Conservation (phyloP, 2,329 filamentous ascomycete species). For the Diaporthe aspalathi region DNA sequence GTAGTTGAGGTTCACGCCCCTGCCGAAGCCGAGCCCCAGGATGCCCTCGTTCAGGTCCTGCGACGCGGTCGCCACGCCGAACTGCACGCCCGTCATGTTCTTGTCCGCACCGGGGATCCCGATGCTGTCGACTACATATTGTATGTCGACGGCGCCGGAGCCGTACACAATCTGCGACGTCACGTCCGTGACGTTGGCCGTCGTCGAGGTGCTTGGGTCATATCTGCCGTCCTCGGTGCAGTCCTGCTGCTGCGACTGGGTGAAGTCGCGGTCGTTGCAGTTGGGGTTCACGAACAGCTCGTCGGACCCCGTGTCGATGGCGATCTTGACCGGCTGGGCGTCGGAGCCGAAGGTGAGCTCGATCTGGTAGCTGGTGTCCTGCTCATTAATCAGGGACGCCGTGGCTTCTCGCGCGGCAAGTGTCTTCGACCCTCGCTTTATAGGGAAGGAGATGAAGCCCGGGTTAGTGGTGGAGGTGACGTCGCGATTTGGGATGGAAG, state of each 20-base stretch:
- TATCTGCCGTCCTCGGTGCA: constrained; percentile 57
- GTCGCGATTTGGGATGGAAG: constrained; percentile 17
- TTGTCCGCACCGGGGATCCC: constrained; percentile 44
- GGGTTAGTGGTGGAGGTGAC: constrained; percentile 15
- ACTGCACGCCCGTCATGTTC: constrained; percentile 62
- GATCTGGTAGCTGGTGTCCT: constrained; percentile 39
- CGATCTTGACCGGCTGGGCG: constrained; percentile 59
- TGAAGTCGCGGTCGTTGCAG: constrained; percentile 56
- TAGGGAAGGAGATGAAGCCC: constrained; percentile 40
- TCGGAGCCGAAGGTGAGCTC: constrained; percentile 61
- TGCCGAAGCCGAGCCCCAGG: constrained; percentile 76
- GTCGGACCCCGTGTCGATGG: constrained; percentile 66
- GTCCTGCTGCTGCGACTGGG: constrained; percentile 48
- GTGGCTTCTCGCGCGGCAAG: constrained; percentile 35
- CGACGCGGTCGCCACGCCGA: constrained; percentile 66
- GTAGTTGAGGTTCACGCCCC: constrained; percentile 54
- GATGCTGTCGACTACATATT: constrained; percentile 56
- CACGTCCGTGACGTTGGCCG: constrained; percentile 44
- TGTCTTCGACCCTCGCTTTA: constrained; percentile 32
- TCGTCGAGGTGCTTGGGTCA: constrained; percentile 50
- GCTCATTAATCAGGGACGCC: constrained; percentile 37
- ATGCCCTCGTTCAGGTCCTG: constrained; percentile 64
- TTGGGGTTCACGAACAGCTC: constrained; percentile 71
- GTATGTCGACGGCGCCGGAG: constrained; percentile 55
- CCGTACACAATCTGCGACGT: constrained; percentile 57